These are phyloP conservation scores for Basidiobolus meristosporus DNA, from an alignment of 371 early-diverging fungal genomes.

Conservation along the genomic window DNA sequence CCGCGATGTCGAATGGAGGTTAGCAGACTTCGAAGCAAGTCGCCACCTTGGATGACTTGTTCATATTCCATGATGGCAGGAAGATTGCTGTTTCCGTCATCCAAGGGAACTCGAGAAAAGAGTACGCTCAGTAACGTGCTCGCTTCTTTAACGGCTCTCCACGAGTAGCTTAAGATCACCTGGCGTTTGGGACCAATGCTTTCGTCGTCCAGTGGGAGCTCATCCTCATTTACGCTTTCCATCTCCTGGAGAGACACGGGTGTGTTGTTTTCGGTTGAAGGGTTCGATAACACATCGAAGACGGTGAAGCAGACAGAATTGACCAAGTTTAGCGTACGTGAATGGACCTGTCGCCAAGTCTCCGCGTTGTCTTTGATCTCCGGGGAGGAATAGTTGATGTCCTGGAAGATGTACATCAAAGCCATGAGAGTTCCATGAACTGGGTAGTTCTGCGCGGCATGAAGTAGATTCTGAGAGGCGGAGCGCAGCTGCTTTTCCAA, in stretches of 20 bases:
- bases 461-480: constrained; percentile 19
- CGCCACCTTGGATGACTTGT: neutral
- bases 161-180: constrained; percentile 73
- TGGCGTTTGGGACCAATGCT: constrained; percentile 53
- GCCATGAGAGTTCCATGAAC: constrained; percentile 56
- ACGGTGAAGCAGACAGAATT: constrained; percentile 15
- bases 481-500: neutral
- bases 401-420: constrained; percentile 37
- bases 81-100: neutral
- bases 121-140: constrained; percentile 6
- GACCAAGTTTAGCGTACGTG: constrained; percentile 19
- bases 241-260: constrained; percentile 49
- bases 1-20: constrained; percentile 75
- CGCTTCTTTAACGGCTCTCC: constrained; percentile 83
- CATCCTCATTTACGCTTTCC: constrained; percentile 41
- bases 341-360: constrained; percentile 20
- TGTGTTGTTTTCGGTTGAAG: constrained; percentile 68
- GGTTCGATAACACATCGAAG: constrained; percentile 38
- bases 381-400: constrained; percentile 20
- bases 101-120: neutral
- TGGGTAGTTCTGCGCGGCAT: constrained; percentile 48
- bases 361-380: constrained; percentile 10
- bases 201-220: constrained; percentile 18
- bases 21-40: constrained; percentile 29
- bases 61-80: neutral